Conservation (phyloP, 1,139 yeast species). For the Geotrichum reessii region DNA sequence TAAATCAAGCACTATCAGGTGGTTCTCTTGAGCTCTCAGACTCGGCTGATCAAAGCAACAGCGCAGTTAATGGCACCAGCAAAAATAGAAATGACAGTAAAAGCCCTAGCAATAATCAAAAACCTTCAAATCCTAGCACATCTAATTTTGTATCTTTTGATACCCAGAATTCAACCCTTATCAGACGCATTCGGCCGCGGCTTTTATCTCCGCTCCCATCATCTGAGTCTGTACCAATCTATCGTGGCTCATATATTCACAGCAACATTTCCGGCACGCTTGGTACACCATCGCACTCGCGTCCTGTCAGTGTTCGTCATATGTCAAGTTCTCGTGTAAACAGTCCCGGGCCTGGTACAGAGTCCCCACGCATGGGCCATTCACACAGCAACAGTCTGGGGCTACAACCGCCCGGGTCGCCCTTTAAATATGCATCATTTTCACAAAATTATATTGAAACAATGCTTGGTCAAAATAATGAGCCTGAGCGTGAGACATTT, state of each 20-base stretch:
- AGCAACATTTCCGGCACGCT: background rate
- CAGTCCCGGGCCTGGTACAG: background rate
- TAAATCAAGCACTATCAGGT: background rate
- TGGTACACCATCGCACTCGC: slow-evolving; percentile 6
- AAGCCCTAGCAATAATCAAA: background rate
- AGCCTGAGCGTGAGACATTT: slow-evolving; percentile 21
- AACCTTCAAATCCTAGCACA: background rate
- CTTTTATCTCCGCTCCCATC: slow-evolving; percentile 14
- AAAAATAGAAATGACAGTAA: background rate
- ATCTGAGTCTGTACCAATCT: slow-evolving; percentile 20
- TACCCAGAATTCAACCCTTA: background rate
- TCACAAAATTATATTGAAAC: slow-evolving; percentile 9
- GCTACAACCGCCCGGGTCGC: background rate
- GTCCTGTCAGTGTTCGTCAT: slow-evolving; percentile 8
- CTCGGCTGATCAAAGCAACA: background rate
- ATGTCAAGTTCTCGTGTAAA: background rate
- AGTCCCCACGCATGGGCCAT: slow-evolving; percentile 6
- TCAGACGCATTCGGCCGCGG: slow-evolving; percentile 5
- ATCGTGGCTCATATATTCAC: slow-evolving; percentile 24
- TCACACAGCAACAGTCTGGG: background rate
- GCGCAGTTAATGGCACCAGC: background rate
- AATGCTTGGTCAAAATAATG: slow-evolving; percentile 1
- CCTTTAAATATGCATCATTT: background rate
- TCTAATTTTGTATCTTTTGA: slow-evolving; percentile 1
- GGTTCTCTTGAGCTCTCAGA: background rate